Evolutionary conservation across 768 basidiomycete species (phyloP), one percentile per base, ranked within the genome.

Genomic region (Multifurca ochricompacta): DNA sequence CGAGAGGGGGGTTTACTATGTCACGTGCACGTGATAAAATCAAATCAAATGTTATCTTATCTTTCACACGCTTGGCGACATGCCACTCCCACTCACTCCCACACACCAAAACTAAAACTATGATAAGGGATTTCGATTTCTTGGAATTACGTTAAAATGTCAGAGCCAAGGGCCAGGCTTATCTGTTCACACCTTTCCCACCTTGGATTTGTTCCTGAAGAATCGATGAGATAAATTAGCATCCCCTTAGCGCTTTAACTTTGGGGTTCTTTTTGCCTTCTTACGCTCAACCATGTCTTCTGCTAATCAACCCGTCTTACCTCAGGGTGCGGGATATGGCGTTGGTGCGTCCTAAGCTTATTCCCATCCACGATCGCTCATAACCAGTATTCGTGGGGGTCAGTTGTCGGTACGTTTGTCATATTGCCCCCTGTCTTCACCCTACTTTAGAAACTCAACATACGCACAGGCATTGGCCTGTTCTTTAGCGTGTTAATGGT

Each of bases 401-500:
- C 60, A 81, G 79, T 81, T 59, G 73, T 82, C 52, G 80, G 80
- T 80, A 61, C 40, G 72, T 53, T 40, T 31, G 14, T 45, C 19
- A 2, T 9, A 30, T 28, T 16, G 4, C 6, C 11, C 10, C 21
- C n/a, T n/a, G n/a, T 11, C n/a, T 21, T 34, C n/a, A 11, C 19
- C 27, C 28, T 23, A 34, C 13, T 23, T 10, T 11, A 28, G 49
- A 43, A 48, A 21, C 8, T 23, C 6, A 34, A 10, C n/a, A 46
- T 43, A 14, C 19, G 28, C 16, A 16, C 53, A 85, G 91, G 91
- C 35, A 93, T 94, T 59, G 91, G 91, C 19, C 69, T 93, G 37
- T 91, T 92, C 68, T 94, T 92, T 70, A 85, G 85, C 60, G 83
- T 71, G 8, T 82, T 91, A 64, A 91, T 91, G 88, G 63, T 90